phyloP scores from a whole-genome alignment of 768 basidiomycete genomes.

The Suillus paluster region DNA sequence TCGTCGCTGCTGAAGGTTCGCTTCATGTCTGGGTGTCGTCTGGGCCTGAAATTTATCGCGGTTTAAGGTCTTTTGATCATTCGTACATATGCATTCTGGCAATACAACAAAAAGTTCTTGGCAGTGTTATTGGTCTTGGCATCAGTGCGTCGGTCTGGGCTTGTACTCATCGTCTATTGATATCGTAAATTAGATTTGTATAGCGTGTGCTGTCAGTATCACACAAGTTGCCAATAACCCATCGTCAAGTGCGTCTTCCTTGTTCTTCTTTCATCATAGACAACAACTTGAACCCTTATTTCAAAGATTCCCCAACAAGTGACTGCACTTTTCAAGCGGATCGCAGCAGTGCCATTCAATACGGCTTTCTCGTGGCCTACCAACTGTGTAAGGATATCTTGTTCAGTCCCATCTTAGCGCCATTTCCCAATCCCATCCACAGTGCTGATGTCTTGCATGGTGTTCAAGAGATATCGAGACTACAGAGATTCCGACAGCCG shows the following conservation, averaged over 20 bases:
- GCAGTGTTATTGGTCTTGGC: slow-evolving; percentile 5
- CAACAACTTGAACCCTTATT: neutral
- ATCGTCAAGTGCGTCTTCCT: neutral
- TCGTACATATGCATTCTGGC: slow-evolving; percentile 8
- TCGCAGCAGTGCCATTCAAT: neutral
- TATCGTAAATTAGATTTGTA: neutral
- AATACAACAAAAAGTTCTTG: slow-evolving; percentile 2
- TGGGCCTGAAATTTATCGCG: neutral
- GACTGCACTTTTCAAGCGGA: neutral
- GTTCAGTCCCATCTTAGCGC: too few relatives aligned
- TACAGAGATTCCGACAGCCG: neutral
- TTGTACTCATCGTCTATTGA: neutral
- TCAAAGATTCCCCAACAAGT: neutral
- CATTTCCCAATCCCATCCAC: neutral
- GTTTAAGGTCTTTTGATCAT: neutral
- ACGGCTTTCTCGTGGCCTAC: neutral
- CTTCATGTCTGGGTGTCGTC: neutral
- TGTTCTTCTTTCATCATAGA: neutral
- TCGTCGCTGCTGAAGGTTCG: slow-evolving; percentile 2
- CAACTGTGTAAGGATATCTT: neutral
- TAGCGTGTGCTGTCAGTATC: neutral
- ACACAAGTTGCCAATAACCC: neutral
- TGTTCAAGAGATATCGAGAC: slow-evolving; percentile 1
- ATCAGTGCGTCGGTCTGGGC: neutral
- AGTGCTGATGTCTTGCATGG: neutral